These are phyloP conservation scores for Microcos paniculata DNA, from an alignment of 345 rosid species.

Conservation along the genomic window DNA sequence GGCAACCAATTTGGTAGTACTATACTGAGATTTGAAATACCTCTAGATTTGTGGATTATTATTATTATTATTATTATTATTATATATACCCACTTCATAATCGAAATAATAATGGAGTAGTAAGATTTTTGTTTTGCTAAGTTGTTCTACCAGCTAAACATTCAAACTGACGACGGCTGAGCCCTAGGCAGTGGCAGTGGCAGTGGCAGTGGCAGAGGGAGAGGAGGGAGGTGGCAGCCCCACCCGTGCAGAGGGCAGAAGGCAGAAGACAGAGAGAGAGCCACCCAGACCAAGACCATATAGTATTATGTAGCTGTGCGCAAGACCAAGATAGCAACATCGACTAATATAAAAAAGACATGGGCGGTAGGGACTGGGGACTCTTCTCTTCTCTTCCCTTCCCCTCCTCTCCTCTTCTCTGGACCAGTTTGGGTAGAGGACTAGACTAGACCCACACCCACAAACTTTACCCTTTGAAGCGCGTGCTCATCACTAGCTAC, in stretches of 20 bases:
- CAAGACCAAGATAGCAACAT: neutral
- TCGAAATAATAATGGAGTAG: too few species aligned
- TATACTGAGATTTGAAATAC: too few species aligned
- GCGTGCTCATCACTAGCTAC: neutral
- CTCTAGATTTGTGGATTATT: too few species aligned
- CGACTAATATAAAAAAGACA: neutral
- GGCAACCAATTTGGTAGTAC: too few species aligned
- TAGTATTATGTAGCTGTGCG: neutral
- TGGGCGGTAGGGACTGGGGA: neutral
- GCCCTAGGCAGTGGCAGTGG: neutral
- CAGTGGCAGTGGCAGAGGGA: neutral
- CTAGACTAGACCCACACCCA: neutral
- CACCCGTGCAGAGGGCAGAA: neutral
- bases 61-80: too few species aligned
- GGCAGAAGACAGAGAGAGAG: neutral
- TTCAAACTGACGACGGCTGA: neutral
- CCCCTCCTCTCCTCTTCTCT: too few species aligned
- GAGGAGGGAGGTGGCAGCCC: neutral
- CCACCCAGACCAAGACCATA: neutral
- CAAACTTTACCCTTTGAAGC: neutral
- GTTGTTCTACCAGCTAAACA: neutral
- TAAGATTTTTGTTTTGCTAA: neutral
- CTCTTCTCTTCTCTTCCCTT: too few species aligned
- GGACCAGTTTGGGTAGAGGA: conserved; percentile 4
- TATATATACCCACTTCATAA: too few species aligned